Evolutionary conservation across 1,284 basidiomycete species (phyloP), one percentile per base, ranked within the genome.

Genomic region (Lentinula novae-zelandiae): DNA sequence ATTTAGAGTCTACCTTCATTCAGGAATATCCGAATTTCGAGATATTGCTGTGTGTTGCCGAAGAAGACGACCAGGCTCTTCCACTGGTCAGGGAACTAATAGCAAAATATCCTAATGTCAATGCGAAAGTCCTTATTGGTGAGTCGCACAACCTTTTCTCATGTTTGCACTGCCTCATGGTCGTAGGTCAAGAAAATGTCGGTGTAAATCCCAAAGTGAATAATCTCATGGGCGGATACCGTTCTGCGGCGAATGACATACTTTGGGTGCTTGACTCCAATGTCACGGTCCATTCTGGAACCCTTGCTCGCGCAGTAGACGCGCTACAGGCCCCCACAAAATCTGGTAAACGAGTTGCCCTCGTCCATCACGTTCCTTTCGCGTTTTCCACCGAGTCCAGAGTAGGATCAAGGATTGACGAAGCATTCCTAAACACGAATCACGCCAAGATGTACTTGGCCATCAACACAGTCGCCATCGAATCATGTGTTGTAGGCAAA

Each of bases 401-500:
- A 66, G 76, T 93, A 62, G 97, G 96, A 0, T 90, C 95, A 13
- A 81, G 86, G 62, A 82, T 99, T 40, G 97, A 99, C 75, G 90
- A 94, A 63, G 94, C 93, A 0, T 99, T 98, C 72, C 78, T 99
- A 55, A 97, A 96, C 71, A 96, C 95, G 4, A 98, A 95, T 57
- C 97, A 99, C 70, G 96, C 96, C 13, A 98, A 97, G 74, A 99
- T 99, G 96, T 99, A 99, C 70, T 82, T 98, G 58, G 95, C 95
- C 8, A 94, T 99, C 73, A 97, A 97, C 74, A 80, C 87, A 0
- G 77, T 92, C 53, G 89, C 88, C 4, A 76, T 98, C 60, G 97
- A 98, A 58, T 96, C 94, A 0, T 99, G 97, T 72, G 94, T 99
- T 12, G 92, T 98, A 66, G 97, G 97, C 66, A 99, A 99, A 76